Base-by-base conservation (phyloP, 805 yeast genomes). In the Saccharomycopsis babjevae region DNA sequence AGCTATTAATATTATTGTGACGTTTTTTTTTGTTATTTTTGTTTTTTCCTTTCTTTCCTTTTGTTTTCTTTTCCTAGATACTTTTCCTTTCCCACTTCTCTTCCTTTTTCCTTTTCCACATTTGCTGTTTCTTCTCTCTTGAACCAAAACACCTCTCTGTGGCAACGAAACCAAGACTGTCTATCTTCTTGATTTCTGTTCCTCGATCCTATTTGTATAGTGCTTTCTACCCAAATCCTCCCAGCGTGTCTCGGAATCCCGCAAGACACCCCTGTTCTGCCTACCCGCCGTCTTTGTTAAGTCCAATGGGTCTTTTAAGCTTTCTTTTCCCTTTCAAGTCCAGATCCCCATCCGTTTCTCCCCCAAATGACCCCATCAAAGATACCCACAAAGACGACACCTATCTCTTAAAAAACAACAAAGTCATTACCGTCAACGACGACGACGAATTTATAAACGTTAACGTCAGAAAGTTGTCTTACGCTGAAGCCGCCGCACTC, bases 401-500 rank as follows among this genome's bases (percentile, higher is more conserved):
- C 1, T 22, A 50, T 11, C 50, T 62, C 30, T 60, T 62, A 40
- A 38, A 54, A 16, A 42, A 62, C 57, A 60, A 62, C 57, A 61
- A 58, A 16, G 60, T 62, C 22, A 36, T 62, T 4, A 61, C 65
- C 36, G 46, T 62, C 52, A 62, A 60, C 36, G 59, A 62, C 34
- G 59, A 50, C 32, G 65, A 63, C 46, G 66, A 57, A n/a, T 62
- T 64, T 36, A 55, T 64, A 32, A 59, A 64, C 38, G 61, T 64
- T 22, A 58, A 59, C 36, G 32, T 59, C 52, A 55, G 64, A 52
- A 57, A 50, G 32, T 56, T 62, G 34, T 64, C 66, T 16, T 64
- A 62, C 38, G 66, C 66, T 20, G 64, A 63, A 54, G 64, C 57
- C 16, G 66, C 64, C 39, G 64, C 62, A 38, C 46, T 60, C n/a